A percentile compares a stretch with the other conserved stretches of the same genome.
Evolutionary conservation across 495 filamentous ascomycete species (phyloP).

Genomic region (Thozetella sp.): DNA sequence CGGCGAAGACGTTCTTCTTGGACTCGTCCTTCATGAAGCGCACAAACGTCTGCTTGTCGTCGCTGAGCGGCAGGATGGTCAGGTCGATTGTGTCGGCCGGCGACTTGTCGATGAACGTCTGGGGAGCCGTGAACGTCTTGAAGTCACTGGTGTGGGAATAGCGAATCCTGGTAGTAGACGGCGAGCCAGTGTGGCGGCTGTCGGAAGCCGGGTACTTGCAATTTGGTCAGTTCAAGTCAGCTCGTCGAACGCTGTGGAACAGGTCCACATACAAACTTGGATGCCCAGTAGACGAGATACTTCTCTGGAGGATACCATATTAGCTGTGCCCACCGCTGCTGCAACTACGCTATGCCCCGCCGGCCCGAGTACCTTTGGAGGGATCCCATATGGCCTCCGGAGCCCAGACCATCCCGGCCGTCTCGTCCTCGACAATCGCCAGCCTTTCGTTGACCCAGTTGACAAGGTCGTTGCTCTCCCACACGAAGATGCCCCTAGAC

Average conservation of each 20-base stretch:
- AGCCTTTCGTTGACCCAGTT: conserved; percentile 50
- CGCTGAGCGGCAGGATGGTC: conserved; percentile 35
- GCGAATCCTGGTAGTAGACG: conserved; percentile 41
- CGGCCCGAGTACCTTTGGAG: conserved; percentile 29
- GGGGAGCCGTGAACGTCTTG: conserved; percentile 35
- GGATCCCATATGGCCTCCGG: conserved; percentile 56
- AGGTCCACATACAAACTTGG: conserved; percentile 42
- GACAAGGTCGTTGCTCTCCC: conserved; percentile 52
- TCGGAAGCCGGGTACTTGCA: conserved; percentile 40
- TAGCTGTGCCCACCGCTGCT: background rate
- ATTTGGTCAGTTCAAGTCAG: conserved; percentile 14
- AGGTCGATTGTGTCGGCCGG: conserved; percentile 48
- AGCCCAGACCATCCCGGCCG: conserved; percentile 59
- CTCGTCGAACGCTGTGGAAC: no score
- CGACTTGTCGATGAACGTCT: conserved; percentile 43
- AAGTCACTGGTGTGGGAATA: conserved; percentile 48
- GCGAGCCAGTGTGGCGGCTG: conserved; percentile 33
- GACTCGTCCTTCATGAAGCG: conserved; percentile 58
- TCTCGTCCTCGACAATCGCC: conserved; percentile 46
- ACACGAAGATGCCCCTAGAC: conserved; percentile 51
- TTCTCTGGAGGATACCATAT: conserved; percentile 23
- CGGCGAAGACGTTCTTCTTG: conserved; percentile 49
- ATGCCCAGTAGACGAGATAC: conserved; percentile 57
- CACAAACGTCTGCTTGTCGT: conserved; percentile 32
- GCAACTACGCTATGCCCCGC: background rate